These are phyloP conservation scores for Cladosporium sp. DNA, from an alignment of 2,329 filamentous ascomycete species.

Conservation along the genomic window DNA sequence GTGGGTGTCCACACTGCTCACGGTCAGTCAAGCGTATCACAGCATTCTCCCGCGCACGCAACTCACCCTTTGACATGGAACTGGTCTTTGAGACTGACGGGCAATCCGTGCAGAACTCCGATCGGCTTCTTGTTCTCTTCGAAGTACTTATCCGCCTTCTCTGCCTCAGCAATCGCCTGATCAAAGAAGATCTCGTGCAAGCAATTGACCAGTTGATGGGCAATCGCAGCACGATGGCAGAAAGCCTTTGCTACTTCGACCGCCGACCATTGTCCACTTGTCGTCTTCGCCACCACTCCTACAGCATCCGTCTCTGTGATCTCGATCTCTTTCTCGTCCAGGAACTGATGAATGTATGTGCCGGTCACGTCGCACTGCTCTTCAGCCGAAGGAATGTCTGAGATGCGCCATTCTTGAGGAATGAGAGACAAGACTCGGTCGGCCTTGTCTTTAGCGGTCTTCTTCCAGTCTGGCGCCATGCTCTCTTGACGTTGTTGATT, in stretches of 20 bases:
- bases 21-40: slow-evolving; percentile 46
- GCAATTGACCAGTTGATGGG: slow-evolving; percentile 49
- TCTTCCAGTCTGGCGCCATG: slow-evolving; percentile 47
- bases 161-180: slow-evolving; percentile 44
- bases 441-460: slow-evolving; percentile 54
- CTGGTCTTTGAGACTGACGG: slow-evolving; percentile 52
- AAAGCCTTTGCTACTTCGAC: slow-evolving; percentile 58
- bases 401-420: slow-evolving; percentile 57
- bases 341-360: slow-evolving; percentile 57
- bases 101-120: slow-evolving; percentile 51
- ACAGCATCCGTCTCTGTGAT: slow-evolving; percentile 63
- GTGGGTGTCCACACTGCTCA: slow-evolving; percentile 39
- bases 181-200: slow-evolving; percentile 54
- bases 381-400: slow-evolving; percentile 48
- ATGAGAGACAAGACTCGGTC: slow-evolving; percentile 56
- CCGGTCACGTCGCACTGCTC: slow-evolving; percentile 60
- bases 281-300: slow-evolving; percentile 57
- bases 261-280: slow-evolving; percentile 56
- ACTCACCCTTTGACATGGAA: slow-evolving; percentile 46
- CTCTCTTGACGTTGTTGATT: slow-evolving; percentile 24
- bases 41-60: slow-evolving; percentile 26
- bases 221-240: slow-evolving; percentile 34
- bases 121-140: slow-evolving; percentile 39
- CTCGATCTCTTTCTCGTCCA: slow-evolving; percentile 55
- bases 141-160: slow-evolving; percentile 44